Evolutionary conservation across 306 rosid genomes (phyloP).

Genomic region (Benincasa hispida): DNA sequence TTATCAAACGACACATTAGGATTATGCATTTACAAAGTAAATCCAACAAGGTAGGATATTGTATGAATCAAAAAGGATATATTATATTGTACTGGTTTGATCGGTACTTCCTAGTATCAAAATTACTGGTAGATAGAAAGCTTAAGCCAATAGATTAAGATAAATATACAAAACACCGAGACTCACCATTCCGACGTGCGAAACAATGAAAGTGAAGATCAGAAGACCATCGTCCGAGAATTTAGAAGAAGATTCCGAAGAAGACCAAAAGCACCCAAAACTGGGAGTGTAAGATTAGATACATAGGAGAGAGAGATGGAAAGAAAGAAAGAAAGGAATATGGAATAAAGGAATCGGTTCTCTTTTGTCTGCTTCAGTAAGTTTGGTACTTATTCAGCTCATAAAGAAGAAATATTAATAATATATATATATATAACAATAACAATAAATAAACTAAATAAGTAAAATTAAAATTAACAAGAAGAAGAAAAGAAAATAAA

Average conservation of each 20-base stretch:
- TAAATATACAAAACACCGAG: not conserved
- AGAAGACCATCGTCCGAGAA: not conserved
- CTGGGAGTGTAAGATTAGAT: constrained; percentile 11
- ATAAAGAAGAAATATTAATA: constrained; percentile 3
- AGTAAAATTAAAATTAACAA: not conserved
- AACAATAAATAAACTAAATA: not conserved
- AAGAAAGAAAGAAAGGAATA: constrained; percentile 26
- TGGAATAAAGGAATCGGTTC: constrained; percentile 65
- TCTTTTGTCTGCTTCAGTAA: constrained; percentile 75
- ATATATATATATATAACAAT: not conserved
- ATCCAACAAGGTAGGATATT: not conserved
- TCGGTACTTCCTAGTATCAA: not conserved
- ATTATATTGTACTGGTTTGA: not conserved
- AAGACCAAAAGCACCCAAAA: constrained; percentile 27
- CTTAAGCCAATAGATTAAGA: not conserved
- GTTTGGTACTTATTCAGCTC: constrained; percentile 88
- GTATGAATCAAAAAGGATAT: not conserved
- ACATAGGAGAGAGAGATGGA: not conserved
- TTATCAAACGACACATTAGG: too few species aligned
- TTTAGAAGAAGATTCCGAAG: constrained; percentile 39
- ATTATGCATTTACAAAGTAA: too few species aligned
- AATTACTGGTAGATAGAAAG: not conserved
- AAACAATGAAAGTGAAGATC: not conserved
- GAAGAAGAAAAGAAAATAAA: too few species aligned
- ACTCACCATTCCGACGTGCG: not conserved